Evolutionary conservation across 73 alveolate species (phyloP).

Genomic region (Uronychia setigera): DNA sequence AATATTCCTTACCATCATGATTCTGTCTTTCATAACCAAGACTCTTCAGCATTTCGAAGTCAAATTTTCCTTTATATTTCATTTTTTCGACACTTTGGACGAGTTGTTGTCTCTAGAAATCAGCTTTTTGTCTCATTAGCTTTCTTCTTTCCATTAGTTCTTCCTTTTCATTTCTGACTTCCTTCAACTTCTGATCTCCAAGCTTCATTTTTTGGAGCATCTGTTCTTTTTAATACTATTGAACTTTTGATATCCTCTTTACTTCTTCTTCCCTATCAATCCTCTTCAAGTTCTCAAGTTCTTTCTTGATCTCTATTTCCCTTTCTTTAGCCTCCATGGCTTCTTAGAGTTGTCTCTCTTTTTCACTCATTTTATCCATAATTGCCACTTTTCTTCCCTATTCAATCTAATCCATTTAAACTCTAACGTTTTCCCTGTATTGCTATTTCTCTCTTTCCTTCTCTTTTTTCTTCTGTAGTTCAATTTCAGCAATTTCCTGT

Average conservation of each 20-base stretch:
- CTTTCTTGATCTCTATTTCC: slow-evolving; percentile 32
- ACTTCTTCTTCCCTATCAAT: slow-evolving; percentile 30
- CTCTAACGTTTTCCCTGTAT: slow-evolving; percentile 35
- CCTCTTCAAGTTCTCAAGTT: slow-evolving; percentile 38
- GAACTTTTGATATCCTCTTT: slow-evolving; percentile 25
- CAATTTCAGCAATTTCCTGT: neutral
- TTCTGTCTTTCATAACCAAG: neutral
- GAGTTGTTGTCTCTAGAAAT: neutral
- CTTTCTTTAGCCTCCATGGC: slow-evolving; percentile 19
- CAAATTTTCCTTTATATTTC: neutral
- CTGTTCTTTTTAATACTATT: slow-evolving; percentile 28
- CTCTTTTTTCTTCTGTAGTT: slow-evolving; percentile 7
- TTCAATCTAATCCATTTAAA: slow-evolving; percentile 37
- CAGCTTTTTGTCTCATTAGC: slow-evolving; percentile 39
- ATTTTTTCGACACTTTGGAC: neutral
- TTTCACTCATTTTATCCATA: slow-evolving; percentile 16
- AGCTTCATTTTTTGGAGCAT: slow-evolving; percentile 33
- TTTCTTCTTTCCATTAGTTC: slow-evolving; percentile 25
- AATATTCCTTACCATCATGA: neutral
- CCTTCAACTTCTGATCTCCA: slow-evolving; percentile 10
- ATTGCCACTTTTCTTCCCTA: slow-evolving; percentile 7
- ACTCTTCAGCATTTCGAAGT: neutral
- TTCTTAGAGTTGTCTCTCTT: slow-evolving; percentile 16
- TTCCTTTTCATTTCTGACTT: slow-evolving; percentile 26
- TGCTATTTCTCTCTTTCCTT: slow-evolving; percentile 27